Base-by-base conservation (phyloP, 768 basidiomycete genomes). In the Holtermanniella nyarrowii region DNA sequence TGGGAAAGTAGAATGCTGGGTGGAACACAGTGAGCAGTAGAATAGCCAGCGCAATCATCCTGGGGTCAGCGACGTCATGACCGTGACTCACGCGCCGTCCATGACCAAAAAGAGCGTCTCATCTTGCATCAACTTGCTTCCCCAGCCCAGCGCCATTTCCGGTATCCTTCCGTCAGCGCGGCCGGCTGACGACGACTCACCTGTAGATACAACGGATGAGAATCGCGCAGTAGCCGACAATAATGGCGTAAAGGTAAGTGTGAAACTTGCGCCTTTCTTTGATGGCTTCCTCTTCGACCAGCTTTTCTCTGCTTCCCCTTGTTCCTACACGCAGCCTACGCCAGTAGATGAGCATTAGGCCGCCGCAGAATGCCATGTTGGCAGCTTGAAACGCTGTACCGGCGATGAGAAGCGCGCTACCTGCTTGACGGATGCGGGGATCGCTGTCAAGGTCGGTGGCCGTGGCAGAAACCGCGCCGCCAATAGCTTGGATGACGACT, bases 311-410 rank as follows among this genome's bases (percentile, higher is more conserved):
- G n/a, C n/a, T n/a, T n/a, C n/a, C n/a, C n/a, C n/a, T n/a, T n/a
- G n/a, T n/a, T n/a, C n/a, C 52, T 22, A 20, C 22, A 22, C 26
- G 18, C 20, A 26, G 42, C n/a, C 52, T 37, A 23, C 20, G 25
- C 44, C 46, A 53, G 39, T 48, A 53, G 14, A 53, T 21, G 22
- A 53, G 22, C 45, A 53, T 48, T n/a, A 53, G n/a, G 14, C 52
- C 52, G 18, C 52, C 52, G 39, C 52, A 53, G 23, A 53, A 48
- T 2, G 41, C 41, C 52, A 53, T 53, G 25, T 53, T 53, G 21
- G 52, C 52, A n/a, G 52, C 52, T 25, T 53, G 52, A 44, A 53
- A 53, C 16, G 52, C 52, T 20, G 41, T 40, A 4, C 52, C 52
- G 3, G 52, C 52, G 14, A 53, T 41, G 5, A 53, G 26, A n/a